Conservation (phyloP, 2,329 filamentous ascomycete species). For the Karstenula rhodostoma region DNA sequence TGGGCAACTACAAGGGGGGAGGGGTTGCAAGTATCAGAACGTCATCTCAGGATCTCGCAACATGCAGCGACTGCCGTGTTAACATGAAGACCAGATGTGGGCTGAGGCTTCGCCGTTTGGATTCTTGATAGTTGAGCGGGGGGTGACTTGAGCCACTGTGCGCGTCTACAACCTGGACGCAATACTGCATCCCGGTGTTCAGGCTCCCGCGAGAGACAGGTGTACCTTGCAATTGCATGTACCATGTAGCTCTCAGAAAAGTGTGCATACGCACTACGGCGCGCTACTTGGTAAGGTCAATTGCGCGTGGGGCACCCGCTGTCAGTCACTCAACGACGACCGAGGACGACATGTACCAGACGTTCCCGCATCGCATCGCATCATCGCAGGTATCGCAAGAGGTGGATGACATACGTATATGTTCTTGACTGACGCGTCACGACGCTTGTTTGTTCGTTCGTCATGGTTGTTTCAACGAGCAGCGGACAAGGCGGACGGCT, state of each 20-base stretch:
- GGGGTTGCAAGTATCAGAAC: background rate
- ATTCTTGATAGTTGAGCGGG: no score
- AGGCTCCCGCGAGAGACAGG: no score
- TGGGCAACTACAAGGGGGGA: background rate
- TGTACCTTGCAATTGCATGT: no score
- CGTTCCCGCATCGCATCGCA: background rate
- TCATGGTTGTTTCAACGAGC: constrained; percentile 9
- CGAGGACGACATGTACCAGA: background rate
- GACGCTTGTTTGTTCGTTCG: constrained; percentile 8
- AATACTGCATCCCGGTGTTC: no score
- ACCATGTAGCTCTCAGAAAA: no score
- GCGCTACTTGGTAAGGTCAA: no score
- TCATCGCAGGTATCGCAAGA: background rate
- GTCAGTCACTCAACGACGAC: background rate
- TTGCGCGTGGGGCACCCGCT: background rate
- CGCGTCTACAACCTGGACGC: no score
- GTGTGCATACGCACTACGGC: no score
- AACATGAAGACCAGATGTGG: background rate
- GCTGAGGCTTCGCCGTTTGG: no score
- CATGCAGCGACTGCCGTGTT: background rate
- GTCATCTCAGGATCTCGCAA: background rate
- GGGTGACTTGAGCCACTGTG: no score
- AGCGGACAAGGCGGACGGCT: constrained; percentile 10
- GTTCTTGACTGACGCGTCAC: background rate
- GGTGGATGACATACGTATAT: background rate